Conservation (phyloP, 306 rosid species). For the Inga oerstediana region DNA sequence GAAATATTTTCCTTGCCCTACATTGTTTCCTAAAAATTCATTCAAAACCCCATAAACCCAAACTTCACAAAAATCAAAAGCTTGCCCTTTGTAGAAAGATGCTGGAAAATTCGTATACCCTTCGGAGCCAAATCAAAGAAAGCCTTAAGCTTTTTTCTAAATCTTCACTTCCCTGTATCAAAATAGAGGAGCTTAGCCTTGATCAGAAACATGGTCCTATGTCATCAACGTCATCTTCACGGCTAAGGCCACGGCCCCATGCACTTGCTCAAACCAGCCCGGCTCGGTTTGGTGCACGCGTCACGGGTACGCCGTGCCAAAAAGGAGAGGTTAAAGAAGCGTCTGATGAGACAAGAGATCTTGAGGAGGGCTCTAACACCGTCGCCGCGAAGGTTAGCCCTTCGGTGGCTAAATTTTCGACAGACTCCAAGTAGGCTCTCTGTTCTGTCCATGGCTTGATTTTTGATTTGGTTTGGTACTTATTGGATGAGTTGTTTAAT, state of each 20-base stretch:
- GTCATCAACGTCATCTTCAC: not conserved
- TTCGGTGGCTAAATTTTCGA: slow-evolving; percentile 63
- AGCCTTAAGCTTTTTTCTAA: slow-evolving; percentile 2
- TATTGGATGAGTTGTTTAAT: not conserved
- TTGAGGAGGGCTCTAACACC: slow-evolving; percentile 59
- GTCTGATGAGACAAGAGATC: slow-evolving; percentile 43
- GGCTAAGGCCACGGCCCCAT: slow-evolving; percentile 9
- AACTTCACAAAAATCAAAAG: not conserved
- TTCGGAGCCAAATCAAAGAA: slow-evolving; percentile 1
- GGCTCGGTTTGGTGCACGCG: slow-evolving; percentile 34
- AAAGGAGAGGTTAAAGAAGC: slow-evolving; percentile 33
- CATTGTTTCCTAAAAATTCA: not conserved
- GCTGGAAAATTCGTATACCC: slow-evolving; percentile 5
- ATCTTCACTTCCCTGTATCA: not conserved
- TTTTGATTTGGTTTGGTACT: not conserved
- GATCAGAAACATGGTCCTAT: not conserved
- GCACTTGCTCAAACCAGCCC: slow-evolving; percentile 40
- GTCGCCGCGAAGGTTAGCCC: slow-evolving; percentile 36
- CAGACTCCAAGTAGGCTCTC: slow-evolving; percentile 72
- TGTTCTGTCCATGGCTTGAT: slow-evolving; percentile 53
- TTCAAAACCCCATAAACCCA: not conserved
- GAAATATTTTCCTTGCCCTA: not conserved
- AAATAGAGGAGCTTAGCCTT: not conserved
- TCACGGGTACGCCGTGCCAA: slow-evolving; percentile 33
- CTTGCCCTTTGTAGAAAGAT: not conserved